These are phyloP conservation scores for Mycena albidolilacea DNA, from an alignment of 768 basidiomycete genomes.

Conservation along the genomic window DNA sequence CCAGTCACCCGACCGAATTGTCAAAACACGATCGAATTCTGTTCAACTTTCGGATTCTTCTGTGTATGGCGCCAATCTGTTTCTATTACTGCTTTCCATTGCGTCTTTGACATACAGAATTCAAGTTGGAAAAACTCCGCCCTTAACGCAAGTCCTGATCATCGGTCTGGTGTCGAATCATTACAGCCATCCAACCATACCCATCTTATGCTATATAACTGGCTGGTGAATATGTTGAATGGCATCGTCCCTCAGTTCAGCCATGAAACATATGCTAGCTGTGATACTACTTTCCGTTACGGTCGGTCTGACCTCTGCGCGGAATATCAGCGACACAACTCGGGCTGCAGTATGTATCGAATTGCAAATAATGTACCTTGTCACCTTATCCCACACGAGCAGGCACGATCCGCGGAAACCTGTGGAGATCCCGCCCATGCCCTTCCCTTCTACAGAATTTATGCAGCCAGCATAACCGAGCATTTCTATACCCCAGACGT, in stretches of 20 bases:
- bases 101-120: too few species aligned
- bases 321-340: neutral
- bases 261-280: slow-evolving; percentile 9
- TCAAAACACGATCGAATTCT: too few species aligned
- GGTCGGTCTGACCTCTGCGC: neutral
- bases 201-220: too few species aligned
- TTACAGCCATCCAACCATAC: too few species aligned
- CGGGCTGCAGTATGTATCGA: neutral
- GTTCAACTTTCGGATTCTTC: too few species aligned
- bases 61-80: too few species aligned
- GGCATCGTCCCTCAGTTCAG: neutral
- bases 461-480: neutral
- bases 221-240: too few species aligned
- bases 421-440: slow-evolving; percentile 12
- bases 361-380: neutral
- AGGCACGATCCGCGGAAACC: slow-evolving; percentile 10
- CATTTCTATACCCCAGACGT: neutral
- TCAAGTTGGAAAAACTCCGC: too few species aligned
- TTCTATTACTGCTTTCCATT: too few species aligned
- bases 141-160: too few species aligned
- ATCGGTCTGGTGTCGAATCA: too few species aligned
- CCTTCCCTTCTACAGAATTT: neutral
- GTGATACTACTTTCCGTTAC: neutral
- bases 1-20: too few species aligned
- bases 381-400: neutral